Base-by-base conservation (phyloP, 768 basidiomycete species). In the Mycena chlorophos region DNA sequence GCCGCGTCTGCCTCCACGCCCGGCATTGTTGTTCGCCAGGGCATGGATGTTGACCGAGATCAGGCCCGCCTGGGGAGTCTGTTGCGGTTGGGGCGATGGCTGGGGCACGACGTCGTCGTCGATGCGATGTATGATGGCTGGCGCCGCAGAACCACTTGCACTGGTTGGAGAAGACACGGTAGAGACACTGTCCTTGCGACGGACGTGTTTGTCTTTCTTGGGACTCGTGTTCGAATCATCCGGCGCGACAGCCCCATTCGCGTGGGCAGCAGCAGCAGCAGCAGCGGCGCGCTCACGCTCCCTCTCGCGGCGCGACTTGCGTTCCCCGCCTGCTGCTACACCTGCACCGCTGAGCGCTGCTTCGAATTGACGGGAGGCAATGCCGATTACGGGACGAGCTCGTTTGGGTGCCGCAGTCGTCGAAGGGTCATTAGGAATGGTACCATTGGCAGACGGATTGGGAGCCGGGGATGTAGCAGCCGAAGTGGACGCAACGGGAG, bases 321-420 rank as follows among this genome's bases (percentile, higher is more conserved):
- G 60, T 34, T 61, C 59, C n/a, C n/a, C n/a, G 23, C 27, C 51
- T 14, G 45, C 31, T 6, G 71, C 65, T 1, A 79, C 75, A 2
- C 79, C 79, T 0, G 78, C 75, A 0, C 80, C 77, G 34, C 60
- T 80, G 25, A 83, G 66, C 5, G 81, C 82, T 0, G 73, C 80
- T 60, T 82, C 80, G 43, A 83, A 78, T 16, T 81, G 79, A 12
- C 80, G 72, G 20, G 73, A 74, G 0, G 75, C 78, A 20, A 46
- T 10, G 25, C 80, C 79, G 28, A 82, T 65, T 29, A 79, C 70
- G 1, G 78, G 80, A 4, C 80, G 73, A 6, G 62, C 55, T 27
- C 74, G 72, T 31, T 71, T 69, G 8, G 65, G 29, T 5, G 58
- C 43, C 13, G 45, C 28, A 22, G 17, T 34, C 48, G 20, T 30